A percentile compares a stretch with the other conserved stretches of the same genome.
Conservation (phyloP, 1,139 yeast genomes). For the Scheffersomyces segobiensis region DNA sequence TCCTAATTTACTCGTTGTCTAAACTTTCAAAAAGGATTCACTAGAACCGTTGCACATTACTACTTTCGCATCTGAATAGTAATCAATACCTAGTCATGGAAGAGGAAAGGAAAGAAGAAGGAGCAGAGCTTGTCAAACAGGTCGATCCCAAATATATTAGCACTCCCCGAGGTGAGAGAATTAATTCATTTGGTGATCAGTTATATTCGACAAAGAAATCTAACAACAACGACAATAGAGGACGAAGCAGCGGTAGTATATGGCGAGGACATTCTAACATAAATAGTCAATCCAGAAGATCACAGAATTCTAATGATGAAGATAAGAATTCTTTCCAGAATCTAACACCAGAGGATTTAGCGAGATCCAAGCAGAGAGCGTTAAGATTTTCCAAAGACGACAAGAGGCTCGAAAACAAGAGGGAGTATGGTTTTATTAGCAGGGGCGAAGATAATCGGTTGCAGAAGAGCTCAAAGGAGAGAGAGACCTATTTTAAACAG, state of each 20-base stretch:
- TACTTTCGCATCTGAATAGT: not conserved
- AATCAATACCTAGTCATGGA: not conserved
- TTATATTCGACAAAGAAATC: not conserved
- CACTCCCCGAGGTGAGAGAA: not conserved
- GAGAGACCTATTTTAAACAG: slow-evolving; percentile 37
- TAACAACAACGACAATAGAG: not conserved
- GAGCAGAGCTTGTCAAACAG: not conserved
- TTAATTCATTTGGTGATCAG: not conserved
- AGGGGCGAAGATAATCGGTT: slow-evolving; percentile 58
- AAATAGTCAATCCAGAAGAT: not conserved
- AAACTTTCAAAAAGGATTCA: not conserved
- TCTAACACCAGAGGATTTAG: not conserved
- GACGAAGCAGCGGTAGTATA: not conserved
- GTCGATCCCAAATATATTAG: not conserved
- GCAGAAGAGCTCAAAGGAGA: slow-evolving; percentile 41
- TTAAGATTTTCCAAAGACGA: not conserved
- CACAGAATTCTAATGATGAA: not conserved
- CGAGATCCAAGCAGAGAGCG: not conserved
- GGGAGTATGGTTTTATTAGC: slow-evolving; percentile 53
- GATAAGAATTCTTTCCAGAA: not conserved
- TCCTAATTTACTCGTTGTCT: not conserved
- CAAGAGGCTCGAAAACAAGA: not conserved
- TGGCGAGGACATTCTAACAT: not conserved
- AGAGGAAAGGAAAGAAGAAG: not conserved
- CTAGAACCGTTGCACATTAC: not conserved